Evolutionary conservation across 345 rosid species (phyloP), one percentile per base, ranked within the genome.

Genomic region (Aquilaria sinensis): DNA sequence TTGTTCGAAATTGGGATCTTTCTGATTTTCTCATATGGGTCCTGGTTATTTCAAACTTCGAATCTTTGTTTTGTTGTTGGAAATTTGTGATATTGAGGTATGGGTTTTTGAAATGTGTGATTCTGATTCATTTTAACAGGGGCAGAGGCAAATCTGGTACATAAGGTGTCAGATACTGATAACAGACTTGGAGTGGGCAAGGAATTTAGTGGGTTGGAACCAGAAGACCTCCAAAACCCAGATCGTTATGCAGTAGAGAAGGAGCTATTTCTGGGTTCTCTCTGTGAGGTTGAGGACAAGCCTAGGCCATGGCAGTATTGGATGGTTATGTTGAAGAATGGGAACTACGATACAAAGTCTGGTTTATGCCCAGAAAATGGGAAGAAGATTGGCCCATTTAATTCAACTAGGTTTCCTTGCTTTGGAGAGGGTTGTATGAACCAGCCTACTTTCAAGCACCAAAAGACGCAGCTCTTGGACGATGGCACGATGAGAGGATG

Each of bases 241-340:
- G 85, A 88, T 71, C 75, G 81, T 47, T 90, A 90, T 63, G 95
- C 92, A 5, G 90, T 72, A 14, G 72, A 83, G 61, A 86, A 92
- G 74, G 96, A 92, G 65, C 63, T 79, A 6, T 89, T 85, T 45
- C 62, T 92, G 51, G 98, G 96, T 15, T 76, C 87, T 15, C 67
- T 81, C 49, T 89, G 96, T 30, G 64, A 85, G 74, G 88, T 92
- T 63, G 46, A 74, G 46, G 90, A 84, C 72, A 30, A 62, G 12
- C 84, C 83, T 68, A 77, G 71, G 13, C 96, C 95, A 46, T 86
- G 96, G 96, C 89, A 89, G 34, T 90, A 85, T 68, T 88, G 97
- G 96, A 88, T 83, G 91, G 67, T 86, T 62, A 92, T 92, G 98
- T 80, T 92, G 58, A 92, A 92, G 64, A 92, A 85, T 71, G 98